Evolutionary conservation across 2,329 filamentous ascomycete genomes (phyloP).

Genomic region (Apiospora hydei): DNA sequence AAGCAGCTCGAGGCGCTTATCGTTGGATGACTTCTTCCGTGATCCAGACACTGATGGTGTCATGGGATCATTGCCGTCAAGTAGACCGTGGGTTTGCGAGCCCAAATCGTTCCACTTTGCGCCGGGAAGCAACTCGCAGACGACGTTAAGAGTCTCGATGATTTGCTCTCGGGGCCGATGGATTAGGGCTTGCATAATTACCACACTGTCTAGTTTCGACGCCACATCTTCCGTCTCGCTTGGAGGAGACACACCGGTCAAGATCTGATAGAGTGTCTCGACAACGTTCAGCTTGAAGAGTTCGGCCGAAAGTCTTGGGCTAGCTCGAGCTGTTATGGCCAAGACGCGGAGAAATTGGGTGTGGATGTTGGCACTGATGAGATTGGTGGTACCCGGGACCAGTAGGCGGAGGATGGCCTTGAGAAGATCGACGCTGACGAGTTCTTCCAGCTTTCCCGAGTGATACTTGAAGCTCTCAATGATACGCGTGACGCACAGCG

Average conservation of each 20-base stretch:
- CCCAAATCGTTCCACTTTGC: slow-evolving; percentile 65
- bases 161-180: slow-evolving; percentile 95
- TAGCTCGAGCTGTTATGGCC: slow-evolving; percentile 88
- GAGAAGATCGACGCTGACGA: slow-evolving; percentile 88
- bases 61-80: slow-evolving; percentile 48
- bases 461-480: slow-evolving; percentile 96
- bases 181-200: slow-evolving; percentile 98
- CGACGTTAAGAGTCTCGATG: slow-evolving; percentile 95
- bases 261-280: slow-evolving; percentile 95
- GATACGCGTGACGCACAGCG: slow-evolving; percentile 92
- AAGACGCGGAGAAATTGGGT: slow-evolving; percentile 94
- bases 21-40: slow-evolving; percentile 68
- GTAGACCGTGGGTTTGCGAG: slow-evolving; percentile 36
- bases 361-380: slow-evolving; percentile 93
- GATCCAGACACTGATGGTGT: slow-evolving; percentile 48
- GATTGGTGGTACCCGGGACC: slow-evolving; percentile 91
- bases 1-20: slow-evolving; percentile 83
- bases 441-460: slow-evolving; percentile 85
- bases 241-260: slow-evolving; percentile 94
- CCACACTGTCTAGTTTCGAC: slow-evolving; percentile 90
- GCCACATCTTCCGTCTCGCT: slow-evolving; percentile 78
- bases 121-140: slow-evolving; percentile 89
- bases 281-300: slow-evolving; percentile 96
- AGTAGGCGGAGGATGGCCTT: slow-evolving; percentile 85
- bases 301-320: slow-evolving; percentile 85